Percentiles rank a stretch among this genome's conserved stretches.
Evolutionary conservation across 2,329 filamentous ascomycete species (phyloP).

Genomic region (Colletotrichum salicis): DNA sequence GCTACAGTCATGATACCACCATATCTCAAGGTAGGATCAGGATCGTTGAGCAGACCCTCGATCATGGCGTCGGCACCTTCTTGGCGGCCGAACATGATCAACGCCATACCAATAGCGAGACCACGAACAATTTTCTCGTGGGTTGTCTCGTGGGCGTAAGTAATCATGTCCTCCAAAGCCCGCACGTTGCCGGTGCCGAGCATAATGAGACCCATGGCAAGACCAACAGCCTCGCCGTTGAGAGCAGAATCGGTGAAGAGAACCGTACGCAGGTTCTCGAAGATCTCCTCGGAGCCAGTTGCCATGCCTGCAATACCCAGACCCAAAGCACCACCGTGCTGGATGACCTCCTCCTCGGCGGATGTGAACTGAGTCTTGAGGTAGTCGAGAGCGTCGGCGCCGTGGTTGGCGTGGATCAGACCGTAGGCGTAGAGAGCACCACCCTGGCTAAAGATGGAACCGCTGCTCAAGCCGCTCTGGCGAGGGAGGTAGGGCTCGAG

Average conservation of each 20-base stretch:
- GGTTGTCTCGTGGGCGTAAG: conserved; percentile 96
- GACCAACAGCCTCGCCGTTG: conserved; percentile 94
- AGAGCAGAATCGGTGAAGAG: conserved; percentile 94
- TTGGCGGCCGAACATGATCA: conserved; percentile 98
- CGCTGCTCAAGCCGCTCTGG: conserved; percentile 76
- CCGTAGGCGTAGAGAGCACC: conserved; percentile 96
- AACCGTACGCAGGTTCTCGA: conserved; percentile 88
- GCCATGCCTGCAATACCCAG: conserved; percentile 98
- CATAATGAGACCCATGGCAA: conserved; percentile 98
- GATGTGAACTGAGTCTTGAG: conserved; percentile 79
- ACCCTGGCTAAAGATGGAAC: conserved; percentile 95
- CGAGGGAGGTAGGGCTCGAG: conserved; percentile 94
- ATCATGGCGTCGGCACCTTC: conserved; percentile 95
- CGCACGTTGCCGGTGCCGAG: conserved; percentile 95
- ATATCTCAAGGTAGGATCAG: conserved; percentile 92
- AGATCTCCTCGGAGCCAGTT: conserved; percentile 88
- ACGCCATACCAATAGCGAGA: conserved; percentile 93
- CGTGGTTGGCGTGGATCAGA: conserved; percentile 96
- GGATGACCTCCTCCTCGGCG: conserved; percentile 90
- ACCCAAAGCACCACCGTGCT: conserved; percentile 94
- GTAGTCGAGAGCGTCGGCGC: conserved; percentile 86
- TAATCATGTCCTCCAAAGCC: conserved; percentile 95
- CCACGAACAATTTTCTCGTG: conserved; percentile 99
- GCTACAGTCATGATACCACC: conserved; percentile 99
- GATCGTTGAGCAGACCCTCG: conserved; percentile 90